A percentile compares a stretch with the other conserved stretches of the same genome.
phyloP scores from a whole-genome alignment of 805 yeast species.

The Wickerhamiella lipophila region DNA sequence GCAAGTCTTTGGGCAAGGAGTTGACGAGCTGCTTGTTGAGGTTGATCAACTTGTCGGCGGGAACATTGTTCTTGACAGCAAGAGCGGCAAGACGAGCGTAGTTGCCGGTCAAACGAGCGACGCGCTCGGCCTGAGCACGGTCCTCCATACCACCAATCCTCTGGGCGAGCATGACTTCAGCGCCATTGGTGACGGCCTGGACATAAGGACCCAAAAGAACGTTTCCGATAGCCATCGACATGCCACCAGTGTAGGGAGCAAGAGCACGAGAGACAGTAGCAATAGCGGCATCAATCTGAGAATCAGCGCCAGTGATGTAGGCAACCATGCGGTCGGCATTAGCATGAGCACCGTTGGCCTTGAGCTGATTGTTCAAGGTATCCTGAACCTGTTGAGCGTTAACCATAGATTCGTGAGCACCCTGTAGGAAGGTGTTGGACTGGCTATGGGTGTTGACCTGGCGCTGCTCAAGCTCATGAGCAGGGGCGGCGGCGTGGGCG shows the following conservation, averaged over 20 bases:
- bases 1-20: slow-evolving; percentile 13
- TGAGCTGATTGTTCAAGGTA: slow-evolving; percentile 15
- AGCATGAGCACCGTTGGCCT: slow-evolving; percentile 12
- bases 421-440: slow-evolving; percentile 8
- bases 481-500: background rate
- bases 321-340: slow-evolving; percentile 13
- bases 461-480: background rate
- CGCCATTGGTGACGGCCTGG: slow-evolving; percentile 23
- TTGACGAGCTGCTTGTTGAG: slow-evolving; percentile 17
- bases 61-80: slow-evolving; percentile 17
- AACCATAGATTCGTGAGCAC: slow-evolving; percentile 13
- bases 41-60: slow-evolving; percentile 15
- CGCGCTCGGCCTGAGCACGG: slow-evolving; percentile 13
- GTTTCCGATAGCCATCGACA: slow-evolving; percentile 16
- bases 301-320: slow-evolving; percentile 25
- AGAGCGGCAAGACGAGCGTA: slow-evolving; percentile 17
- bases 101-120: slow-evolving; percentile 18
- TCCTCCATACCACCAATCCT: slow-evolving; percentile 18
- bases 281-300: slow-evolving; percentile 25
- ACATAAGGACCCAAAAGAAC: slow-evolving; percentile 25
- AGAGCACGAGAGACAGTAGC: slow-evolving; percentile 18
- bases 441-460: slow-evolving; percentile 6
- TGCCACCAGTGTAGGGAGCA: slow-evolving; percentile 18
- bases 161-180: slow-evolving; percentile 17
- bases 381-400: slow-evolving; percentile 18